These are phyloP conservation scores for Amanita polypyramis DNA, from an alignment of 768 basidiomycete species.

Conservation along the genomic window DNA sequence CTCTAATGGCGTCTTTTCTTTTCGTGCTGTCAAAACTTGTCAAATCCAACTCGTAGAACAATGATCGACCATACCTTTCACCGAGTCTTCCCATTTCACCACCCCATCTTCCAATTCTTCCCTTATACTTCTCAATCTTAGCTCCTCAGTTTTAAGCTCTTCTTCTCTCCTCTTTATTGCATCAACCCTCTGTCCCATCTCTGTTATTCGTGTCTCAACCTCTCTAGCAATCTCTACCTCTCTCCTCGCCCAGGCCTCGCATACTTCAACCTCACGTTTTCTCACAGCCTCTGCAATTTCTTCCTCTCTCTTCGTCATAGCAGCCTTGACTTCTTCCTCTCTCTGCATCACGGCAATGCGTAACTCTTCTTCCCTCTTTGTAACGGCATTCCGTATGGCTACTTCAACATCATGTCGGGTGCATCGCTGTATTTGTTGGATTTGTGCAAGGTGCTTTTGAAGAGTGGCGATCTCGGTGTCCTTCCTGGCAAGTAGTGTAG, in stretches of 20 bases:
- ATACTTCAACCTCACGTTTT: slow-evolving; percentile 51
- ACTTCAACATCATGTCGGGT: slow-evolving; percentile 30
- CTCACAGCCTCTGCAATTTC: slow-evolving; percentile 64
- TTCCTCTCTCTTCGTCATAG: slow-evolving; percentile 57
- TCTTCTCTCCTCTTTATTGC: slow-evolving; percentile 42
- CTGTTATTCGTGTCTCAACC: slow-evolving; percentile 33
- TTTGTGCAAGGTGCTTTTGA: slow-evolving; percentile 32
- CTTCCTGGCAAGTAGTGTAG: slow-evolving; percentile 37
- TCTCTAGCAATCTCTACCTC: slow-evolving; percentile 44
- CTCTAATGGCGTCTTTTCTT: slow-evolving; percentile 53
- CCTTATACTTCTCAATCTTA: slow-evolving; percentile 33
- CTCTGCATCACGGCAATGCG: slow-evolving; percentile 52
- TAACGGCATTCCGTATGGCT: slow-evolving; percentile 47
- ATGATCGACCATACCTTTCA: slow-evolving; percentile 2
- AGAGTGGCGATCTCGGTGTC: slow-evolving; percentile 48
- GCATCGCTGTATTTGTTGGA: slow-evolving; percentile 21
- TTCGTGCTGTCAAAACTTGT: slow-evolving; percentile 23
- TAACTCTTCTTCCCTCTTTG: slow-evolving; percentile 58
- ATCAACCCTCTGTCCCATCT: slow-evolving; percentile 39
- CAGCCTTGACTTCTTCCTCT: slow-evolving; percentile 58
- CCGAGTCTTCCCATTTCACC: slow-evolving; percentile 27
- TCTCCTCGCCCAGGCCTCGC: slow-evolving; percentile 43
- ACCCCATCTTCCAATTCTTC: slow-evolving; percentile 42
- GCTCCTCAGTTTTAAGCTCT: slow-evolving; percentile 43
- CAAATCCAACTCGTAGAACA: not conserved